Evolutionary conservation across 2,329 filamentous ascomycete genomes (phyloP).

Genomic region (Penicillium thymicola): DNA sequence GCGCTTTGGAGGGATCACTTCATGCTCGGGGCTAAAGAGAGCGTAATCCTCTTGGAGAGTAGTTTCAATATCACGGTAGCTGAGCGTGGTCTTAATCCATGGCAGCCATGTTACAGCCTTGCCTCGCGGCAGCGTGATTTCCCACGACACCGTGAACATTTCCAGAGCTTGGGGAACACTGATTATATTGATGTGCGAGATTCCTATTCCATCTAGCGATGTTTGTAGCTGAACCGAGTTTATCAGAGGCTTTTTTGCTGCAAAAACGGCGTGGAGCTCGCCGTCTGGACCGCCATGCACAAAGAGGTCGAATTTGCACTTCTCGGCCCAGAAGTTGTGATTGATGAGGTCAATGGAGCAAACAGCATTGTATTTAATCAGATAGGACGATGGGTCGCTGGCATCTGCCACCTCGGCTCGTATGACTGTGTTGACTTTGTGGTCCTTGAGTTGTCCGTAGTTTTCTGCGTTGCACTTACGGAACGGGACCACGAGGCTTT

Average conservation of each 20-base stretch:
- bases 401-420: slow-evolving; percentile 6
- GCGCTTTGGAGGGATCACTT: not conserved
- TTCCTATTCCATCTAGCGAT: slow-evolving; percentile 8
- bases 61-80: not conserved
- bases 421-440: slow-evolving; percentile 21
- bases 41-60: slow-evolving; percentile 5
- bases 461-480: slow-evolving; percentile 25
- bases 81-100: slow-evolving; percentile 17
- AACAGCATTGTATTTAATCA: slow-evolving; percentile 26
- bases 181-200: slow-evolving; percentile 23
- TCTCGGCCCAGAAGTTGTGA: slow-evolving; percentile 30
- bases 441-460: slow-evolving; percentile 32
- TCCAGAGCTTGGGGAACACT: slow-evolving; percentile 24
- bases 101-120: slow-evolving; percentile 26
- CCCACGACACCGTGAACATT: slow-evolving; percentile 29
- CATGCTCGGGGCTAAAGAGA: not conserved
- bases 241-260: slow-evolving; percentile 6
- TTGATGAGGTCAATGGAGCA: slow-evolving; percentile 30
- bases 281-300: slow-evolving; percentile 32
- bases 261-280: slow-evolving; percentile 20
- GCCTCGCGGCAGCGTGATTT: slow-evolving; percentile 10
- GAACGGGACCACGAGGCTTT: slow-evolving; percentile 27
- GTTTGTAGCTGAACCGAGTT: slow-evolving; percentile 21
- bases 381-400: not conserved
- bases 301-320: slow-evolving; percentile 28